Conservation (phyloP, 2,329 filamentous ascomycete genomes). For the Sclerotiophoma versabilis region DNA sequence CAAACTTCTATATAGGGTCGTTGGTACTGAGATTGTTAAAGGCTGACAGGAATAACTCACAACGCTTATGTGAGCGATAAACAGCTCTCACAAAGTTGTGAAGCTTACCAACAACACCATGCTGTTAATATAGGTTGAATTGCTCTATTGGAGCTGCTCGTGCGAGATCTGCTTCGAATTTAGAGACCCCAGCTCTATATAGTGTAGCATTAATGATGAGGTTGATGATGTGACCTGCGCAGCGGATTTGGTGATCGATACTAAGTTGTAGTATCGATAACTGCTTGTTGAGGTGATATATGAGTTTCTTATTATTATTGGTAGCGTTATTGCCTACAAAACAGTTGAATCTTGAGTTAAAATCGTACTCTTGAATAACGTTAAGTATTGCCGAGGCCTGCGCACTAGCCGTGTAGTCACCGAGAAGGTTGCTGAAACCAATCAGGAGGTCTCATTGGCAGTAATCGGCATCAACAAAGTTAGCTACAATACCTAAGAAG, state of each 20-base stretch:
- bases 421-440: neutral
- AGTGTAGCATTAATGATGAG: neutral
- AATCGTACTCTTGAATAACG: neutral
- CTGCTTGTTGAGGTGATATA: neutral
- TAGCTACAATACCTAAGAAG: neutral
- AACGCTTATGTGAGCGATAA: neutral
- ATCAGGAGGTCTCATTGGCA: neutral
- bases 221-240: neutral
- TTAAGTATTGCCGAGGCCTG: neutral
- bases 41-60: neutral
- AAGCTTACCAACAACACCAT: neutral
- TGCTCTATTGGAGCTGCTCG: neutral
- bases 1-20: neutral
- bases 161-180: neutral
- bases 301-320: constrained; percentile 7
- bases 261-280: neutral
- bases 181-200: neutral
- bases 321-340: constrained; percentile 2
- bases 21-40: neutral
- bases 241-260: neutral
- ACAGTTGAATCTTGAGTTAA: neutral
- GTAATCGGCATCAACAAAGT: constrained; percentile 2
- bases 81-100: neutral
- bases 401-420: neutral
- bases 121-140: neutral